Percentiles rank a stretch among this genome's conserved stretches.
Conservation (phyloP, 371 early-diverging fungal genomes). For the Sporodiniella umbellata region DNA sequence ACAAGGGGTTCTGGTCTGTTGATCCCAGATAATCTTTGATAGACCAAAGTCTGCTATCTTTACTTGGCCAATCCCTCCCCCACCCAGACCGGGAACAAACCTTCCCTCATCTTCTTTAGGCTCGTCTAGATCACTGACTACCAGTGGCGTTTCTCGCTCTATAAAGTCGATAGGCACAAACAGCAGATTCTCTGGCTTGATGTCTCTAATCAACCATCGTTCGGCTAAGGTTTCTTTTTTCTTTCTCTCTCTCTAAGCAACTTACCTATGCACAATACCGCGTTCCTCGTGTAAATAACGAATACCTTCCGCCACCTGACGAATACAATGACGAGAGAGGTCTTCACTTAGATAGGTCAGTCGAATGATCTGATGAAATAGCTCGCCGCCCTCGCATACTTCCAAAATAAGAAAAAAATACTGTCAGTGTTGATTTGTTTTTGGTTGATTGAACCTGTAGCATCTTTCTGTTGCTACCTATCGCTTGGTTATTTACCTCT, state of each 20-base stretch:
- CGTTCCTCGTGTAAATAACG: constrained; percentile 77
- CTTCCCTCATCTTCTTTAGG: constrained; percentile 61
- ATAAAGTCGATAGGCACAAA: constrained; percentile 67
- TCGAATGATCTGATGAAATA: constrained; percentile 61
- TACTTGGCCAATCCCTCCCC: constrained; percentile 74
- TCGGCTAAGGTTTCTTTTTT: constrained; percentile 62
- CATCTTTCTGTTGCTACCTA: too few species aligned
- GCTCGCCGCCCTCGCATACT: constrained; percentile 60
- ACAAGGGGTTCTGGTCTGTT: constrained; percentile 86
- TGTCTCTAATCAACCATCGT: too few species aligned
- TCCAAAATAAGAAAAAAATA: constrained; percentile 28
- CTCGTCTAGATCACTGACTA: constrained; percentile 38
- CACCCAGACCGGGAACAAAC: constrained; percentile 55
- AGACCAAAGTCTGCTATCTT: constrained; percentile 89
- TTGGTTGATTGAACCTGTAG: too few species aligned
- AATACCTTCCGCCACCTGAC: constrained; percentile 84
- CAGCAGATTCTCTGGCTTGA: constrained; percentile 95
- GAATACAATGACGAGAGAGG: constrained; percentile 70
- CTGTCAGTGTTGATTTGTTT: too few species aligned
- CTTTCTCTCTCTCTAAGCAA: too few species aligned
- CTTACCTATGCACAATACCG: constrained; percentile 66
- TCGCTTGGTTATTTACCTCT: constrained; percentile 55
- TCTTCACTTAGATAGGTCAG: constrained; percentile 61
- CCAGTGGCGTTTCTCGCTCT: constrained; percentile 45
- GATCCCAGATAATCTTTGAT: constrained; percentile 78